Base-by-base conservation (phyloP, 78 protist genomes). In the Dictyostelium intermedium region DNA sequence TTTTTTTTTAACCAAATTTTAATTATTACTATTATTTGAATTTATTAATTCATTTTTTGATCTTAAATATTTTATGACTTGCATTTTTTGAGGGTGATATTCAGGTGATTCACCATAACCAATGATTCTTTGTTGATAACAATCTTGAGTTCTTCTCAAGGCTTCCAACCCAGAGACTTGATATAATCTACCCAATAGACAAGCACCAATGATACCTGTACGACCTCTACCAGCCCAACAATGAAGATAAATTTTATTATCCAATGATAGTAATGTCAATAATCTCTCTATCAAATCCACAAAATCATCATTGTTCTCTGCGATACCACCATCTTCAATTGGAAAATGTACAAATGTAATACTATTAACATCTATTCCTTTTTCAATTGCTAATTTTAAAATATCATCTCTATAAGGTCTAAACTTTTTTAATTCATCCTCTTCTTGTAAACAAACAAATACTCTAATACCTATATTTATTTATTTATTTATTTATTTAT, bases 141-240 rank as follows among this genome's bases (percentile, higher is more conserved):
- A 89, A 32, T 53, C 85, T 89, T 89, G 93, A 18, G 53, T 80
- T 69, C 93, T 60, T 45, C 93, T 73, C 27, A 82, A 47, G 23
- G 93, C 93, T 34, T 89, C 93, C 37, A 89, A 45, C 0, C 93
- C 93, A 34, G 93, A 78, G 16, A 89, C 86, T 32, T 89, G 66
- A 69, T 89, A 89, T 70, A 89, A 41, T 69, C 93, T 60, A 25
- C 93, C 93, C 25, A 89, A 73, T 0, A 89, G 82, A 66, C 93
- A 89, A 5, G 93, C 85, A 30, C 86, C 79, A 41, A 89, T 70
- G 39, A 89, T 78, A 10, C 93, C 93, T 0, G 93, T 80, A 7
- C 93, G 23, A 20, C 93, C 93, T 43, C 93, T 69, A 25, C 93
- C 93, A 23, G 93, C 93, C 85, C 86, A 80, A 47, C 93, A 89